A percentile compares a stretch with the other conserved stretches of the same genome.
These are phyloP conservation scores for Trichoderma sp. DNA, from an alignment of 2,329 filamentous ascomycete genomes.

Conservation along the genomic window DNA sequence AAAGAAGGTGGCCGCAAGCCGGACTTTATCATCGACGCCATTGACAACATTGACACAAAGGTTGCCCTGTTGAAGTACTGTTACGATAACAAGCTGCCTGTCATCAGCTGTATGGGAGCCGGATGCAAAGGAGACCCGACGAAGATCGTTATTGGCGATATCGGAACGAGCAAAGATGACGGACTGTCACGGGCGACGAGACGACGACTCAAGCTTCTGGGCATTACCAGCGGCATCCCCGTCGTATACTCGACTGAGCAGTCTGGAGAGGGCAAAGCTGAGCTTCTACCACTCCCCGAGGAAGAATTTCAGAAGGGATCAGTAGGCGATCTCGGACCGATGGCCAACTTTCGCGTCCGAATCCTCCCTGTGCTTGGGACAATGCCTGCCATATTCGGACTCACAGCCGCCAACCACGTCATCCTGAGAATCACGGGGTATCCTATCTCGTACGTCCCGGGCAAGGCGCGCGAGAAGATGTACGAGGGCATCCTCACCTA, in stretches of 20 bases:
- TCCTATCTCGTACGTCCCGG: slow-evolving; percentile 78
- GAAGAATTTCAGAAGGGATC: slow-evolving; percentile 85
- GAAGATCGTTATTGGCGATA: slow-evolving; percentile 85
- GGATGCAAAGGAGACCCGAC: slow-evolving; percentile 90
- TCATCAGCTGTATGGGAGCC: slow-evolving; percentile 95
- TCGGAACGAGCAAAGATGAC: slow-evolving; percentile 84
- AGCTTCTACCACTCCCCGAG: slow-evolving; percentile 81
- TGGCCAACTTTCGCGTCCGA: slow-evolving; percentile 91
- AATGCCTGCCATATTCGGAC: slow-evolving; percentile 95
- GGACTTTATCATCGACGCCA: slow-evolving; percentile 93
- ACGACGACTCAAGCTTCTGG: slow-evolving; percentile 73
- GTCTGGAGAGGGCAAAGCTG: slow-evolving; percentile 85
- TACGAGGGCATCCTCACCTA: slow-evolving; percentile 80
- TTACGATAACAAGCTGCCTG: slow-evolving; percentile 71
- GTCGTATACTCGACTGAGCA: slow-evolving; percentile 93
- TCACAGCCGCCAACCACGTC: slow-evolving; percentile 88
- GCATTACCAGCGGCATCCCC: slow-evolving; percentile 82
- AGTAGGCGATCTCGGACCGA: slow-evolving; percentile 82
- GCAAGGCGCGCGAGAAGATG: slow-evolving; percentile 85
- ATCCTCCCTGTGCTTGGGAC: slow-evolving; percentile 94
- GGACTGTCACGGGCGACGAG: slow-evolving; percentile 83
- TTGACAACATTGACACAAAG: slow-evolving; percentile 98
- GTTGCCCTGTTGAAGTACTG: slow-evolving; percentile 89
- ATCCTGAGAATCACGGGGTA: slow-evolving; percentile 82
- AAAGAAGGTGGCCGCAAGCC: slow-evolving; percentile 62